Evolutionary conservation across 176 grass and related monocot genomes (phyloP).

Genomic region (Oryza punctata): DNA sequence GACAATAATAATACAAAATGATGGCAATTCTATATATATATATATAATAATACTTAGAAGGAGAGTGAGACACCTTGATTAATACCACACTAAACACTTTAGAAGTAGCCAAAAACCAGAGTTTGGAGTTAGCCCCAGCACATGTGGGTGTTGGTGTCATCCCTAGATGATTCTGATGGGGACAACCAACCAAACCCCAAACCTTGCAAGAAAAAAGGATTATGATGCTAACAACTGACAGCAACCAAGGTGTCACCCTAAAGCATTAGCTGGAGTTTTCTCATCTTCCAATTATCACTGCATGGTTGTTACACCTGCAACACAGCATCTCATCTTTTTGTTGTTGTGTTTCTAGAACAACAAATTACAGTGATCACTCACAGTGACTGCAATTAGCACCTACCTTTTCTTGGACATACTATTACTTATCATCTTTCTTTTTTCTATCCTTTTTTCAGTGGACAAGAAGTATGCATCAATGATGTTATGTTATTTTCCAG

Average conservation of each 20-base stretch:
- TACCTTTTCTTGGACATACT: neutral
- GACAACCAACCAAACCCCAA: conserved; percentile 1
- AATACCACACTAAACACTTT: neutral
- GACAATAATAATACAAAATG: neutral
- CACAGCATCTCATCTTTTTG: neutral
- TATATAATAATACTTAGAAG: neutral
- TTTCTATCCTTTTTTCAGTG: neutral
- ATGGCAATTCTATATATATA: neutral
- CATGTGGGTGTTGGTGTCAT: conserved; percentile 1
- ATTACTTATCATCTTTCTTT: neutral
- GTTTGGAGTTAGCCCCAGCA: neutral
- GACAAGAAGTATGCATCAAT: neutral
- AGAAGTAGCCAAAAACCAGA: neutral
- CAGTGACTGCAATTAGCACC: neutral
- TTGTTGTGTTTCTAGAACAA: neutral
- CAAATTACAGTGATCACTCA: neutral
- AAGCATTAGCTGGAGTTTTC: neutral
- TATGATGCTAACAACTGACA: conserved; percentile 1
- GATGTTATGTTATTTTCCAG: neutral
- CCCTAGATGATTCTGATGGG: neutral
- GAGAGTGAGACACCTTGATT: neutral
- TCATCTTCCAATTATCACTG: neutral
- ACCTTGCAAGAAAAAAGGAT: neutral
- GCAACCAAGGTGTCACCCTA: conserved; percentile 5
- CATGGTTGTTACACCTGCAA: neutral